Conservation (phyloP, 768 basidiomycete genomes). For the Infundibulicybe gibba region DNA sequence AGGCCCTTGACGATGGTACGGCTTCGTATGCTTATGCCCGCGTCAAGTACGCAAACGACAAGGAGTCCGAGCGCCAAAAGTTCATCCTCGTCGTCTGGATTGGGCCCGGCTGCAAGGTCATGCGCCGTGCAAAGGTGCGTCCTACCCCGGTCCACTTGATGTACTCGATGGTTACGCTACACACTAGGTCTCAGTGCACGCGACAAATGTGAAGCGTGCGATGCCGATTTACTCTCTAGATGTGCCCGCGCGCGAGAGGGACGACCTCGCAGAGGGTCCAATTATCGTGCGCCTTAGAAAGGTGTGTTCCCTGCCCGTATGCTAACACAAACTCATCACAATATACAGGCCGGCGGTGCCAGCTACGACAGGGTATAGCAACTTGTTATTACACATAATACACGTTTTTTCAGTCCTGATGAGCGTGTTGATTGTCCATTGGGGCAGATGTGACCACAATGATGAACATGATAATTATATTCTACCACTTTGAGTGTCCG, state of each 20-base stretch:
- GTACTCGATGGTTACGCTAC: slow-evolving; percentile 23
- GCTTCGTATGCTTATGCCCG: slow-evolving; percentile 86
- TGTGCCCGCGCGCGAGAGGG: slow-evolving; percentile 77
- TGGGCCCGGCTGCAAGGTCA: slow-evolving; percentile 77
- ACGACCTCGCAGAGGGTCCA: slow-evolving; percentile 84
- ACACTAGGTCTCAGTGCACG: slow-evolving; percentile 83
- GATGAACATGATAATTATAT: too few relatives aligned
- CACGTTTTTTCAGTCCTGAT: background rate
- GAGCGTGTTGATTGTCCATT: too few relatives aligned
- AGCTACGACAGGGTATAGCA: slow-evolving; percentile 81
- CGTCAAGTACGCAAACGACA: slow-evolving; percentile 83
- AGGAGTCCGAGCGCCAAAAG: slow-evolving; percentile 85
- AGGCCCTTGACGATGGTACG: slow-evolving; percentile 64
- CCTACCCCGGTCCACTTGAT: slow-evolving; percentile 5
- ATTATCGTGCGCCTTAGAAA: slow-evolving; percentile 81
- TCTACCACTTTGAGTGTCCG: too few relatives aligned
- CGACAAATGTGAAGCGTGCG: slow-evolving; percentile 82
- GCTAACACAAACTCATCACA: slow-evolving; percentile 9
- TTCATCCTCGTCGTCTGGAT: slow-evolving; percentile 86
- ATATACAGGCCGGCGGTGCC: slow-evolving; percentile 73
- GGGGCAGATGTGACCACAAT: too few relatives aligned
- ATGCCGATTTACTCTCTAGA: slow-evolving; percentile 83
- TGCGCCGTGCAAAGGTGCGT: slow-evolving; percentile 87
- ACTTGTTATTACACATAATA: slow-evolving; percentile 1
- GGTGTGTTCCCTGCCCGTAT: slow-evolving; percentile 36